Evolutionary conservation across 768 basidiomycete species (phyloP), one percentile per base, ranked within the genome.

Genomic region (Lactifluus volemus): DNA sequence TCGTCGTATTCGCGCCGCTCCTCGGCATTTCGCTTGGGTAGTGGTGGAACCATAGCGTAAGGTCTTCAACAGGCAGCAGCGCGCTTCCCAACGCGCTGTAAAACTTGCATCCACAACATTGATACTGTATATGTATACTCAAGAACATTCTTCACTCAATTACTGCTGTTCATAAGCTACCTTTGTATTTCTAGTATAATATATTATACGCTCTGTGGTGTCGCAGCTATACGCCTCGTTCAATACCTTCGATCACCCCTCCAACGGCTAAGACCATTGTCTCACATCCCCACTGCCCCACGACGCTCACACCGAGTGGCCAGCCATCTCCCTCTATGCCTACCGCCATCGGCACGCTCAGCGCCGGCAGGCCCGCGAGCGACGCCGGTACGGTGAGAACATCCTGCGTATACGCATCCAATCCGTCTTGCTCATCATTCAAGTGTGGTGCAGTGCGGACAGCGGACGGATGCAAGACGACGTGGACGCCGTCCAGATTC

Each of bases 311-410:
- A 2, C 93, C 93, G 0, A 94, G 77, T 0, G 92, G 91, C 92
- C 91, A 95, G 5, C 83, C 83, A 52, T 81, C 81, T 0, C 71
- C 73, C 2, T 73, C 76, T 1, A 66, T 49, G 0, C 80, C 78
- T 9, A 25, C 44, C 4, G 48, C 49, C 9, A 58, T 52, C 3
- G 93, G 93, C 0, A 98, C 79, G 56, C 78, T 87, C 47, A 98
- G 67, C 0, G 88, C 89, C 0, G 95, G 93, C 15, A 98, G 68
- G 0, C 96, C 94, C 0, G 91, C 94, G 39, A 99, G 75, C 0
- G 90, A 93, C 5, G 93, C 94, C 0, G 94, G 93, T 0, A 95
- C 91, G 0, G 93, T 96, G 63, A 98, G 75, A 6, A 96, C 82
- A 64, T 98, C 95, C 68, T 98, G 95, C 9, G 90, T 80, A 69